Conservation (phyloP, 2,329 filamentous ascomycete species). For the Didymella pomorum region DNA sequence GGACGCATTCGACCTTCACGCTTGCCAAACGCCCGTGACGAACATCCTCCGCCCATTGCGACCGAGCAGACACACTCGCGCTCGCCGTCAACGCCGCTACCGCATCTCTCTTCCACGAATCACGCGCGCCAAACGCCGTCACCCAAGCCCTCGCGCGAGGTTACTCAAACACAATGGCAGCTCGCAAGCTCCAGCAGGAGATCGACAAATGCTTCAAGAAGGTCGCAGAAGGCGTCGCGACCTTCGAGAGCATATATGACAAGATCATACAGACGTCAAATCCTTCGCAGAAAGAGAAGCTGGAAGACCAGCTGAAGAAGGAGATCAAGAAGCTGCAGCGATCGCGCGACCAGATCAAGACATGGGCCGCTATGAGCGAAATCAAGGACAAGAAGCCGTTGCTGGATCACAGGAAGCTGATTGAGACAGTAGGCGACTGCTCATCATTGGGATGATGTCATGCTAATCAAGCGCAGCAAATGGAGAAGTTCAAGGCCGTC, state of each 20-base stretch:
- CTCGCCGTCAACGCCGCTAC: slow-evolving; percentile 23
- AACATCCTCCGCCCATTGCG: slow-evolving; percentile 28
- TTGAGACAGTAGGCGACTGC: slow-evolving; percentile 80
- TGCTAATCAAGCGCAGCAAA: slow-evolving; percentile 72
- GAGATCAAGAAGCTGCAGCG: slow-evolving; percentile 99
- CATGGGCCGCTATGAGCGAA: slow-evolving; percentile 97
- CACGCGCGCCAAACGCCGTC: slow-evolving; percentile 24
- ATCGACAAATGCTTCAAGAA: slow-evolving; percentile 99
- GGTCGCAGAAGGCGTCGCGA: slow-evolving; percentile 88
- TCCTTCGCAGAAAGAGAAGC: slow-evolving; percentile 95
- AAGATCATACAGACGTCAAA: slow-evolving; percentile 96
- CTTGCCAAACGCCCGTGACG: slow-evolving; percentile 25
- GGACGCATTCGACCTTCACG: slow-evolving; percentile 38
- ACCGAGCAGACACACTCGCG: slow-evolving; percentile 31
- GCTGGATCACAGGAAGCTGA: slow-evolving; percentile 91
- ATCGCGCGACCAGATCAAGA: slow-evolving; percentile 98
- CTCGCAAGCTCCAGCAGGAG: slow-evolving; percentile 95
- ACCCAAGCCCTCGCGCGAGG: slow-evolving; percentile 43
- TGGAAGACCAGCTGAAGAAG: slow-evolving; percentile 96
- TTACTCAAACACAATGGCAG: slow-evolving; percentile 74
- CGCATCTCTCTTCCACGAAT: slow-evolving; percentile 1
- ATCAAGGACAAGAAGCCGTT: slow-evolving; percentile 99
- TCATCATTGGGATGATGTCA: slow-evolving; percentile 18
- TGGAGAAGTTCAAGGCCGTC: slow-evolving; percentile 99
- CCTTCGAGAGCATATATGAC: slow-evolving; percentile 95